These are phyloP conservation scores for Naganishia randhawae DNA, from an alignment of 768 basidiomycete species.

Conservation along the genomic window DNA sequence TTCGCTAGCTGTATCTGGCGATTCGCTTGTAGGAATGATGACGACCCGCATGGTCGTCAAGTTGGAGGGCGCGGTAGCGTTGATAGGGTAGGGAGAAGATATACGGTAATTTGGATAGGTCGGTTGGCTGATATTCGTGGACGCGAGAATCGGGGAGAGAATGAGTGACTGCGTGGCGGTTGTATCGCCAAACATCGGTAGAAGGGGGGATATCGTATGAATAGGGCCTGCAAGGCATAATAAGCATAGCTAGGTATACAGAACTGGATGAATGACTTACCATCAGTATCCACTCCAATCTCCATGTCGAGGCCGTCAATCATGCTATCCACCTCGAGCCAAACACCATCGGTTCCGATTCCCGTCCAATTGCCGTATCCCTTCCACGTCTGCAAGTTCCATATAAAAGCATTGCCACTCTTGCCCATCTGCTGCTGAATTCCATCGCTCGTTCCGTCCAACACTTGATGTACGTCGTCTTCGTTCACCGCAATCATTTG, in stretches of 20 bases:
- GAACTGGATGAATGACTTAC: conserved; percentile 32
- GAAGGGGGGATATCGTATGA: conserved; percentile 28
- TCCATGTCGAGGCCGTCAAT: conserved; percentile 39
- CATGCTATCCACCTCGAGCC: conserved; percentile 20
- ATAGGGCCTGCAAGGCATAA: conserved; percentile 35
- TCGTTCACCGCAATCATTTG: conserved; percentile 8
- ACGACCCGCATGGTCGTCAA: conserved; percentile 17
- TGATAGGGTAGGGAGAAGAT: conserved; percentile 33
- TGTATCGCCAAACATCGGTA: conserved; percentile 46
- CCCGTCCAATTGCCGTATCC: conserved; percentile 49
- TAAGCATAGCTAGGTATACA: background rate
- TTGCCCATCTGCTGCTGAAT: background rate
- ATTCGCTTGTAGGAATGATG: conserved; percentile 40
- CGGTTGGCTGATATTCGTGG: conserved; percentile 30
- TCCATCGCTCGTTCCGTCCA: conserved; percentile 17
- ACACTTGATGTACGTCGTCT: conserved; percentile 4
- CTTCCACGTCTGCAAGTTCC: conserved; percentile 36
- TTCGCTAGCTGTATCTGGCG: background rate
- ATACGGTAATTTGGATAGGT: conserved; percentile 51
- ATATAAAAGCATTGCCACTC: conserved; percentile 21
- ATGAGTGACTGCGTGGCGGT: conserved; percentile 42
- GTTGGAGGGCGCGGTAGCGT: conserved; percentile 26
- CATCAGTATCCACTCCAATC: conserved; percentile 35
- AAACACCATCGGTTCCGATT: conserved; percentile 21
- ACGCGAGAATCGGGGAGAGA: conserved; percentile 42